phyloP scores from a whole-genome alignment of 805 yeast species.

The Sugiyamaella valdiviana region DNA sequence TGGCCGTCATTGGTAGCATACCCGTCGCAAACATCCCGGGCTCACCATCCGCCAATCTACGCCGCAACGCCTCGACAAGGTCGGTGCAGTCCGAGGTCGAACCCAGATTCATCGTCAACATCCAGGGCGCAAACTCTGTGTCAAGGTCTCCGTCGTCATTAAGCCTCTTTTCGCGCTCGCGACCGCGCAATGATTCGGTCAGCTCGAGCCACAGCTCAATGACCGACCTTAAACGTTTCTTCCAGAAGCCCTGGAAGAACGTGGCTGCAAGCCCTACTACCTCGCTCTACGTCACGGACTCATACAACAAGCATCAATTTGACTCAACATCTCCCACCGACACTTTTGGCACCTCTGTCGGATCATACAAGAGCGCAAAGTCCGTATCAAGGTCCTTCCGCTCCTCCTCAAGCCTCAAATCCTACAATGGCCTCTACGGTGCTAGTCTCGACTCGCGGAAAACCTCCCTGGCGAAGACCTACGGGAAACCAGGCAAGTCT shows the following conservation, averaged over 20 bases:
- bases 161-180: conserved; percentile 34
- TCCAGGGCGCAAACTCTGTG: conserved; percentile 28
- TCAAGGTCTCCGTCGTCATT: conserved; percentile 28
- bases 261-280: conserved; percentile 4
- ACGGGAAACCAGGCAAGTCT: conserved; percentile 75
- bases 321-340: conserved; percentile 1
- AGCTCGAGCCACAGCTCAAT: conserved; percentile 31
- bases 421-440: conserved; percentile 16
- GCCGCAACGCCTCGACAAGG: conserved; percentile 8
- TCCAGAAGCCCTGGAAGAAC: conserved; percentile 38
- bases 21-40: not conserved
- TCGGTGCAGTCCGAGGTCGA: conserved; percentile 42
- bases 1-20: not conserved
- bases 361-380: conserved; percentile 5
- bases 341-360: conserved; percentile 1
- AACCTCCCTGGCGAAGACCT: conserved; percentile 48
- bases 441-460: conserved; percentile 18
- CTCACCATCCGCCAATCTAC: conserved; percentile 11
- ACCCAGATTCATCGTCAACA: conserved; percentile 76
- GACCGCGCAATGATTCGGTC: conserved; percentile 32
- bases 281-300: conserved; percentile 7
- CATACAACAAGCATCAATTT: conserved; percentile 3
- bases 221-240: conserved; percentile 40
- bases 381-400: conserved; percentile 12
- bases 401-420: conserved; percentile 19